Evolutionary conservation across 176 grass and related monocot species (phyloP), one percentile per base, ranked within the genome.

Genomic region (Urochloa ruziziensis): DNA sequence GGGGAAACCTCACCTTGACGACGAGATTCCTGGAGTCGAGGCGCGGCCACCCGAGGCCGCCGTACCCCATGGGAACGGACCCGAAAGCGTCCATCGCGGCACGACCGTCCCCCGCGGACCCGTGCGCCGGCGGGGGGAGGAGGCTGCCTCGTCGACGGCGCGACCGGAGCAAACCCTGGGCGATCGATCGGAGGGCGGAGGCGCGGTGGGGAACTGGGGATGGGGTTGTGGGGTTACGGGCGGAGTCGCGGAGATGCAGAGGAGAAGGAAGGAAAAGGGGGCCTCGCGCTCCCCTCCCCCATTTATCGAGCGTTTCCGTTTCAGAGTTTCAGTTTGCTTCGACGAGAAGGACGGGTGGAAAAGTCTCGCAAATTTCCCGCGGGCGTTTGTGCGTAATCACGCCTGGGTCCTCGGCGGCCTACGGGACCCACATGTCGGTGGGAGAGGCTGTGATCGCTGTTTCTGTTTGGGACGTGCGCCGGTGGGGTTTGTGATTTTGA

Each of bases 1-100:
- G 32, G 18, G 47, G 23, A 43, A 48, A 34, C 49, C 28, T 13
- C 80, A 94, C 92, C 92, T 94, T 94, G 71, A 94, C 80, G 59
- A 91, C 84, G 66, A 89, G 73, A 87, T 85, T 84, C 76, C 89
- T 10, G 25, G 13, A 19, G 34, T 42, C 52, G 21, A 37, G n/a
- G 62, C 57, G 39, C 44, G 70, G 70, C 62, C 58, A 42, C 81
- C 5, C 43, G 70, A 25, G 0, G 28, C 62, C 16, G 28, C 62
- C 16, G 60, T 43, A 30, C 6, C 2, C 30, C 84, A 37, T 43
- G 36, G 54, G 58, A 19, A 29, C 28, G 40, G 1, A 2, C 77
- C 3, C 10, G 37, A 43, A 30, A 60, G 75, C 4, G 66, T 80
- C 18, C 83, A 88, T 87, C 79, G 67, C 54, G 75, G 46, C 54